phyloP scores from a whole-genome alignment of 2,329 filamentous ascomycete species.

The Celoporthe dispersa region DNA sequence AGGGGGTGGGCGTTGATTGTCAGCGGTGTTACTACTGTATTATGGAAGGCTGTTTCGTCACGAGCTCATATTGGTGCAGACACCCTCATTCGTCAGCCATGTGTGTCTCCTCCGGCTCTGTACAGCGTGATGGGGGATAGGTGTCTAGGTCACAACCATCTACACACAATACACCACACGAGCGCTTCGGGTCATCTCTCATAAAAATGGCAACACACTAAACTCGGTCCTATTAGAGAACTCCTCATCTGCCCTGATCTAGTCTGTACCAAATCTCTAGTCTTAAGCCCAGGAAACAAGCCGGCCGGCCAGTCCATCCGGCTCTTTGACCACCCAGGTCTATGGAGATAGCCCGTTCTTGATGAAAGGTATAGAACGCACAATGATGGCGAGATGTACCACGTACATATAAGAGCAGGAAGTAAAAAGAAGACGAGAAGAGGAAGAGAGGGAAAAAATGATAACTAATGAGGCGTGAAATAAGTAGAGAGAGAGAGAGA shows the following conservation, averaged over 20 bases:
- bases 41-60: not conserved
- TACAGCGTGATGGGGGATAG: too few relatives aligned
- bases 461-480: not conserved
- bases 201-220: not conserved
- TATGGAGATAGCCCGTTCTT: not conserved
- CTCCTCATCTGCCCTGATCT: not conserved
- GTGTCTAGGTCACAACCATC: not conserved
- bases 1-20: too few relatives aligned
- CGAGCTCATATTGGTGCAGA: too few relatives aligned
- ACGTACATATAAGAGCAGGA: not conserved
- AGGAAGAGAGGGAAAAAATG: too few relatives aligned
- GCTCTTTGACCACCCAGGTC: not conserved
- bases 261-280: not conserved
- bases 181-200: not conserved
- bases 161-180: too few relatives aligned
- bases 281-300: not conserved
- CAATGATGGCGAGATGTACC: not conserved
- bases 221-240: not conserved
- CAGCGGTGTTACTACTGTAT: too few relatives aligned
- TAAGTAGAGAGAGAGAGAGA: not conserved
- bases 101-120: too few relatives aligned
- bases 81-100: too few relatives aligned
- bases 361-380: not conserved
- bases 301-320: not conserved
- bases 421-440: too few relatives aligned